Conservation (phyloP, 495 filamentous ascomycete species). For the Apiosordaria backusii region DNA sequence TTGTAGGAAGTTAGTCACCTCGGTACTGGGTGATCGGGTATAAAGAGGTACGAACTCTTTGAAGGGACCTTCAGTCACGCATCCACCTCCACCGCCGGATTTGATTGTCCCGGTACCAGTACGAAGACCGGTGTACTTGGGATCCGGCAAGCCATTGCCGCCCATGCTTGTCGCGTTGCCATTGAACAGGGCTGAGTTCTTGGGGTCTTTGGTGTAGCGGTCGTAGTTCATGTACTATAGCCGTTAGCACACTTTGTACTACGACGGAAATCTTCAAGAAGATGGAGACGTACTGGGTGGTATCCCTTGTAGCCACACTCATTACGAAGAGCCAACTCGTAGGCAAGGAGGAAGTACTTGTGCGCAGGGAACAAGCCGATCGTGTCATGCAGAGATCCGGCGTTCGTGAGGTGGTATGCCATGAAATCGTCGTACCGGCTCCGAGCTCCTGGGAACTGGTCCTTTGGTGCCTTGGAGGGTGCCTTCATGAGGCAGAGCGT, state of each 20-base stretch:
- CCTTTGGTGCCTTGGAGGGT: slow-evolving; percentile 39
- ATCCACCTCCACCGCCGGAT: slow-evolving; percentile 56
- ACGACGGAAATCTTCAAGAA: slow-evolving; percentile 60
- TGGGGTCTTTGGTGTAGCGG: slow-evolving; percentile 34
- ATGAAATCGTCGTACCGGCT: slow-evolving; percentile 56
- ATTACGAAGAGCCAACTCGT: slow-evolving; percentile 62
- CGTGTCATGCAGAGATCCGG: slow-evolving; percentile 50
- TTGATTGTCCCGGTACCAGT: slow-evolving; percentile 35
- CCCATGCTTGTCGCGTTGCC: slow-evolving; percentile 37
- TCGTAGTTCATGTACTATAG: slow-evolving; percentile 37
- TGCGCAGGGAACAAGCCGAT: slow-evolving; percentile 67
- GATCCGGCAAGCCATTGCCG: slow-evolving; percentile 35
- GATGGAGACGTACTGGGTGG: slow-evolving; percentile 59
- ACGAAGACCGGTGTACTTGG: slow-evolving; percentile 31
- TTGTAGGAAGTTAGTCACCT: slow-evolving; percentile 4
- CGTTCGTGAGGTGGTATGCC: slow-evolving; percentile 44
- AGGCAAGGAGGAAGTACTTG: slow-evolving; percentile 61
- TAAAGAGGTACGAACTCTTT: slow-evolving; percentile 36
- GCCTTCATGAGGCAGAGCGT: slow-evolving; percentile 46
- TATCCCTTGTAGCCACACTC: slow-evolving; percentile 59
- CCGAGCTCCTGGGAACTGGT: slow-evolving; percentile 47
- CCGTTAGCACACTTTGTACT: slow-evolving; percentile 60
- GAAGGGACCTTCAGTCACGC: slow-evolving; percentile 57
- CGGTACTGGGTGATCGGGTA: neutral
- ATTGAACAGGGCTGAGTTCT: slow-evolving; percentile 36